A percentile compares a stretch with the other conserved stretches of the same genome.
Conservation (phyloP, 1,284 basidiomycete genomes). For the Sparassis latifolia region DNA sequence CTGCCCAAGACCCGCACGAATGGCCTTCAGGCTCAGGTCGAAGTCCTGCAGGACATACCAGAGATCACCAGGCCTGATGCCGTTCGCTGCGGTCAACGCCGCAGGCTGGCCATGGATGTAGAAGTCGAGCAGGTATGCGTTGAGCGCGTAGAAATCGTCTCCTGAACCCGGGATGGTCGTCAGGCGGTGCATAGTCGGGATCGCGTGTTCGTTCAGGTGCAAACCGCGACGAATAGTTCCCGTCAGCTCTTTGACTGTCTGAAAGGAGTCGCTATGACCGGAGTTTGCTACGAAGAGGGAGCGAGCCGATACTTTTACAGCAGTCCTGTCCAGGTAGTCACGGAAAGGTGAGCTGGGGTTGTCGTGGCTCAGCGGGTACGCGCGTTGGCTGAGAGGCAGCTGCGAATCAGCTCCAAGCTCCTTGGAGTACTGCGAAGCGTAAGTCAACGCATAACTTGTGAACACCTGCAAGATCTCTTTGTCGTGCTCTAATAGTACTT, state of each 20-base stretch:
- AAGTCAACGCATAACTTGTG: slow-evolving; percentile 45
- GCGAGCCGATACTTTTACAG: slow-evolving; percentile 34
- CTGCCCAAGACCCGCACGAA: slow-evolving; percentile 34
- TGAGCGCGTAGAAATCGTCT: slow-evolving; percentile 34
- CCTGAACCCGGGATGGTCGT: slow-evolving; percentile 16
- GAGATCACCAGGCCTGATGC: slow-evolving; percentile 49
- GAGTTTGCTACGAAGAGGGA: slow-evolving; percentile 60
- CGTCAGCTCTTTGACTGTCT: slow-evolving; percentile 42
- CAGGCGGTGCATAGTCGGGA: slow-evolving; percentile 47
- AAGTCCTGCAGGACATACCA: slow-evolving; percentile 63
- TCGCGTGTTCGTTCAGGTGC: slow-evolving; percentile 48
- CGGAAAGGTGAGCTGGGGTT: slow-evolving; percentile 20
- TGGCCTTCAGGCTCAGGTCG: slow-evolving; percentile 38
- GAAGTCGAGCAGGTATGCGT: slow-evolving; percentile 64
- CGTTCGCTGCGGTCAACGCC: slow-evolving; percentile 45
- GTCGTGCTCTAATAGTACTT: slow-evolving; percentile 42
- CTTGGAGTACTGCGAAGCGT: slow-evolving; percentile 30
- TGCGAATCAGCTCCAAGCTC: slow-evolving; percentile 33
- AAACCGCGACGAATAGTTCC: slow-evolving; percentile 46
- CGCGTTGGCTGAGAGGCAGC: slow-evolving; percentile 41
- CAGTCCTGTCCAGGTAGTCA: slow-evolving; percentile 30
- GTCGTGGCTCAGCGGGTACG: slow-evolving; percentile 8
- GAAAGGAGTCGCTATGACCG: slow-evolving; percentile 50
- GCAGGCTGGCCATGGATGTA: slow-evolving; percentile 54
- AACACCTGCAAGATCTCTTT: slow-evolving; percentile 46